phyloP scores from a whole-genome alignment of 2,329 filamentous ascomycete species.

The Pseudogymnoascus sp. region DNA sequence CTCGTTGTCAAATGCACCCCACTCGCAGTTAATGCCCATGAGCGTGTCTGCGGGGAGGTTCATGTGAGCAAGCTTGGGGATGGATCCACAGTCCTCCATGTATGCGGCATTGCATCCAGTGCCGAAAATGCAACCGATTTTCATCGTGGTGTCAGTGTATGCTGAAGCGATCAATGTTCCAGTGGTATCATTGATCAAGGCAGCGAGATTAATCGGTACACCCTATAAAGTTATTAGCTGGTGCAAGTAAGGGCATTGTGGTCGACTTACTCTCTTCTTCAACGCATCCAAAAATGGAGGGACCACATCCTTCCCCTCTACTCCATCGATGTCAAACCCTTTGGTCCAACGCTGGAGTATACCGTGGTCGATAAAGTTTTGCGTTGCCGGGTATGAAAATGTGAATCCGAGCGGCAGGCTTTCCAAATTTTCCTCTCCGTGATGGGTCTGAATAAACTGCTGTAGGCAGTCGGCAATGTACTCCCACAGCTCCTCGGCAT shows the following conservation, averaged over 20 bases:
- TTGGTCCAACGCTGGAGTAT: constrained; percentile 95
- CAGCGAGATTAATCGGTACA: constrained; percentile 85
- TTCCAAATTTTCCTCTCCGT: constrained; percentile 57
- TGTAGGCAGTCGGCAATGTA: constrained; percentile 89
- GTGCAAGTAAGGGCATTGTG: background rate
- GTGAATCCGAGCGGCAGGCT: constrained; percentile 83
- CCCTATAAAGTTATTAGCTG: constrained; percentile 44
- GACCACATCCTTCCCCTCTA: constrained; percentile 85
- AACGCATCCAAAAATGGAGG: constrained; percentile 79
- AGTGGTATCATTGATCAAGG: constrained; percentile 95
- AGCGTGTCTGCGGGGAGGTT: constrained; percentile 76
- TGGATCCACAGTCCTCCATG: constrained; percentile 85
- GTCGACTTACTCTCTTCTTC: constrained; percentile 51
- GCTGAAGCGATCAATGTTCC: constrained; percentile 93
- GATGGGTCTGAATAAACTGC: constrained; percentile 83
- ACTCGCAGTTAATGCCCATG: constrained; percentile 97
- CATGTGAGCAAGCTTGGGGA: constrained; percentile 89
- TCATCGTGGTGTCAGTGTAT: constrained; percentile 90
- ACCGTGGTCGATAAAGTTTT: constrained; percentile 88
- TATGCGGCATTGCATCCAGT: constrained; percentile 98
- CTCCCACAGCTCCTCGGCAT: constrained; percentile 82
- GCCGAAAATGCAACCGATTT: constrained; percentile 95
- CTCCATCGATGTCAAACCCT: constrained; percentile 87
- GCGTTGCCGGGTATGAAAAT: constrained; percentile 90
- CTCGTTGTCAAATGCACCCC: constrained; percentile 94